Conservation (phyloP, 306 rosid species). For the Ormosia emarginata region DNA sequence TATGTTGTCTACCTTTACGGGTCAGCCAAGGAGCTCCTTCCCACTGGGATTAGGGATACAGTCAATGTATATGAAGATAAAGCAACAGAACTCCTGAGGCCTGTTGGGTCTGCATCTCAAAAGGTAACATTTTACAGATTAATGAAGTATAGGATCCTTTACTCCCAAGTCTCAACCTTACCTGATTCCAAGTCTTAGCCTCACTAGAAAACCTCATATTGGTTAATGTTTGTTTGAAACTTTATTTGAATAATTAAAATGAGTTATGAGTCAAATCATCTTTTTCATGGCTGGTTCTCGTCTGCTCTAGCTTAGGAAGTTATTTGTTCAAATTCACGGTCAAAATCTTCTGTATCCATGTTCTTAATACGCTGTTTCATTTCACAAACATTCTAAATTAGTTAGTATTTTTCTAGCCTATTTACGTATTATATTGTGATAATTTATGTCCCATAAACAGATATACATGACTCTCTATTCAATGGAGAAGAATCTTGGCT, state of each 20-base stretch:
- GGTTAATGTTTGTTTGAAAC: constrained; percentile 1
- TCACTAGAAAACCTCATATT: neutral
- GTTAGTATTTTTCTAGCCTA: neutral
- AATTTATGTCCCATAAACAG: constrained; percentile 38
- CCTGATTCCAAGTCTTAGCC: neutral
- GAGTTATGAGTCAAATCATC: constrained; percentile 10
- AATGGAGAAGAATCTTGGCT: constrained; percentile 74
- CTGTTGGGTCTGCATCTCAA: constrained; percentile 52
- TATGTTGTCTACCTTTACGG: constrained; percentile 58
- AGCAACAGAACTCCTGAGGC: constrained; percentile 59
- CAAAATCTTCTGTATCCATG: neutral
- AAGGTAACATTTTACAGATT: constrained; percentile 44
- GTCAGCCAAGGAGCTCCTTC: constrained; percentile 71
- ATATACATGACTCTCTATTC: constrained; percentile 58
- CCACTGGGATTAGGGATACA: constrained; percentile 59
- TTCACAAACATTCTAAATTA: constrained; percentile 6
- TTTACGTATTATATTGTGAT: neutral
- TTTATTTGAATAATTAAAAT: constrained; percentile 13
- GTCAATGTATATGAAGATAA: constrained; percentile 63
- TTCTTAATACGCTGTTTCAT: neutral
- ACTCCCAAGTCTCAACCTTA: neutral
- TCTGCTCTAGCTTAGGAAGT: neutral
- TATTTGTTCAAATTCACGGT: constrained; percentile 14
- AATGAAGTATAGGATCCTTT: neutral
- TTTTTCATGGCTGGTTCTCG: neutral